Percentiles rank a stretch among this genome's conserved stretches.
Conservation (phyloP, 2,329 filamentous ascomycete species). For the Diaporthe citriasiana region DNA sequence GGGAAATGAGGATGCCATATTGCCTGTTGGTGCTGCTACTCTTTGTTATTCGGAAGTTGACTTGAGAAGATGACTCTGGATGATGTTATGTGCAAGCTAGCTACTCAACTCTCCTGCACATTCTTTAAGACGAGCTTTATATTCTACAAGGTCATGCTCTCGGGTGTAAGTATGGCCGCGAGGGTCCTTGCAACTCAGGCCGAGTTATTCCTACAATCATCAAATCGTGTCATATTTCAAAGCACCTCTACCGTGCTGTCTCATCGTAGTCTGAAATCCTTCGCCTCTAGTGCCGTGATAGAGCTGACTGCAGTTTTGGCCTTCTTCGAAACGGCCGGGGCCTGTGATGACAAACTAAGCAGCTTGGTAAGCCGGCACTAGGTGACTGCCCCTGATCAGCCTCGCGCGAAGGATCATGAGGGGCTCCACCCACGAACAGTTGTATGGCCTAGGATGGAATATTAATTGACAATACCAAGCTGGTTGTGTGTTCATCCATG, state of each 20-base stretch:
- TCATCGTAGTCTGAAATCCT: neutral
- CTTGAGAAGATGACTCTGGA: neutral
- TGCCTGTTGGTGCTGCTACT: neutral
- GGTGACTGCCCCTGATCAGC: neutral
- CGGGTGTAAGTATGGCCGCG: too few relatives aligned
- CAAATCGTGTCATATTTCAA: neutral
- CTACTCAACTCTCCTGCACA: neutral
- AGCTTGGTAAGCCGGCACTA: slow-evolving; percentile 11
- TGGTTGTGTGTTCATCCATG: too few relatives aligned
- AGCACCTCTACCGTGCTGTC: neutral
- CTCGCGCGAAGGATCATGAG: neutral
- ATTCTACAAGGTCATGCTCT: neutral
- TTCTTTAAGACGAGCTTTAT: neutral
- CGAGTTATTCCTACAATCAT: neutral
- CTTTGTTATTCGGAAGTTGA: neutral
- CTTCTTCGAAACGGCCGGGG: neutral
- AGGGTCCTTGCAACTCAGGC: too few relatives aligned
- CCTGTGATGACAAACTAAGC: slow-evolving; percentile 8
- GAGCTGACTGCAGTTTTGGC: neutral
- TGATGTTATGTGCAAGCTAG: neutral
- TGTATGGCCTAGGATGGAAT: neutral
- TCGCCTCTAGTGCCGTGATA: neutral
- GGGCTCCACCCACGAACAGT: neutral
- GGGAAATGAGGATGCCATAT: slow-evolving; percentile 30
- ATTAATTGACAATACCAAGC: too few relatives aligned